These are phyloP conservation scores for Sclerotinia trifoliorum DNA, from an alignment of 2,329 filamentous ascomycete genomes.

Conservation along the genomic window DNA sequence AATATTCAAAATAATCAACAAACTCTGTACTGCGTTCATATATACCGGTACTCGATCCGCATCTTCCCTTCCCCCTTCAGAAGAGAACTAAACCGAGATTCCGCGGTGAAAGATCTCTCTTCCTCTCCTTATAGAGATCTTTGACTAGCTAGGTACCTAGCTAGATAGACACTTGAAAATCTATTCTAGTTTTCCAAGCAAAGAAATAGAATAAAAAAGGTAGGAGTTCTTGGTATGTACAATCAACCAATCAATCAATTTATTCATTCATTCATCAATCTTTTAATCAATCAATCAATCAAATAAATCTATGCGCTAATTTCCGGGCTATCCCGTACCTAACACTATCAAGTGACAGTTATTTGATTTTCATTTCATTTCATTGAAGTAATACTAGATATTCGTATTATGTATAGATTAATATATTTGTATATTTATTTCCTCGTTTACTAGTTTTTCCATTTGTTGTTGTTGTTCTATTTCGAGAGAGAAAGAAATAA, in stretches of 20 bases:
- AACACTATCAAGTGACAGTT: neutral
- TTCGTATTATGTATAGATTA: neutral
- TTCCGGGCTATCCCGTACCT: conserved; percentile 4
- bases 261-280: neutral
- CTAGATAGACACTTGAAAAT: no score
- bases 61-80: no score
- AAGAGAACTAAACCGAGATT: no score
- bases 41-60: no score
- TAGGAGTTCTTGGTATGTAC: neutral
- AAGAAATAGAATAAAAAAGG: neutral
- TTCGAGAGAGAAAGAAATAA: neutral
- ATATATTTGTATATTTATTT: neutral
- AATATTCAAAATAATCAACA: no score
- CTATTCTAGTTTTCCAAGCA: neutral
- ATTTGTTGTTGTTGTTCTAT: neutral
- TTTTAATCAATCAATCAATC: neutral
- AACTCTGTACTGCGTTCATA: no score
- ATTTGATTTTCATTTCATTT: no score
- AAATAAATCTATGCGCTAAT: neutral
- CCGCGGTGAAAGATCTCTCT: neutral
- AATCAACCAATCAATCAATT: neutral
- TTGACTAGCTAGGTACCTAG: neutral
- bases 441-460: no score
- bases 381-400: neutral
- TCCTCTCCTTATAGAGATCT: neutral